Conservation (phyloP, 2,329 filamentous ascomycete genomes). For the Ascochyta lentis region DNA sequence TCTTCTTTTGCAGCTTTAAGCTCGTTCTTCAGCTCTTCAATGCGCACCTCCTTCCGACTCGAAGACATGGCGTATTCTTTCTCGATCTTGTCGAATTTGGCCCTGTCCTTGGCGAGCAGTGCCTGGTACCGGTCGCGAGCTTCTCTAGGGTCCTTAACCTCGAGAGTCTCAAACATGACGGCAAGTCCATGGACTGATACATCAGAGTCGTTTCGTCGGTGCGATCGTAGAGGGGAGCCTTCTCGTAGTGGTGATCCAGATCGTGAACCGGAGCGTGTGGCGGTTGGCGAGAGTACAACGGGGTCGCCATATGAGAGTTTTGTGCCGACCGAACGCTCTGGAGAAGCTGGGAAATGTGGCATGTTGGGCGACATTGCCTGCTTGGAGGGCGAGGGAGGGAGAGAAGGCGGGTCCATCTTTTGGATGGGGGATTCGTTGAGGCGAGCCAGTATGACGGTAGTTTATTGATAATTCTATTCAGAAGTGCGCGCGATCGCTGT, state of each 20-base stretch:
- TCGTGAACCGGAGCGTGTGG: constrained; percentile 12
- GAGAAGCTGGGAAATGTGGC: constrained; percentile 67
- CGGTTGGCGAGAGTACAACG: constrained; percentile 33
- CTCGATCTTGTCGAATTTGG: constrained; percentile 52
- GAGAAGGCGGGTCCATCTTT: constrained; percentile 38
- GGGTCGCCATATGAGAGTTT: constrained; percentile 42
- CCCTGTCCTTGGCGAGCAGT: constrained; percentile 53
- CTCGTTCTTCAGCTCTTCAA: constrained; percentile 41
- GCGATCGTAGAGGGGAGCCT: constrained; percentile 31
- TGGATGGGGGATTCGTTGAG: constrained; percentile 46
- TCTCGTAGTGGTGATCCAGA: constrained; percentile 51
- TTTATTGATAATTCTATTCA: constrained; percentile 3
- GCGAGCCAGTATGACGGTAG: constrained; percentile 47
- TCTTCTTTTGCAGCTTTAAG: constrained; percentile 31
- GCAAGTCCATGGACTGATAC: constrained; percentile 58
- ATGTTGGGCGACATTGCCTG: constrained; percentile 62
- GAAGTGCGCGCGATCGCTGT: constrained; percentile 11
- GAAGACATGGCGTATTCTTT: constrained; percentile 71
- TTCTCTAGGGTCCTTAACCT: constrained; percentile 58
- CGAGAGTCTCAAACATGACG: constrained; percentile 74
- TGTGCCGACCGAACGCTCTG: constrained; percentile 66
- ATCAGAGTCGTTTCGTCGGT: constrained; percentile 47
- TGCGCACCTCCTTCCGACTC: constrained; percentile 37
- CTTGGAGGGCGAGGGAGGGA: constrained; percentile 54
- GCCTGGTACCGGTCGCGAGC: constrained; percentile 53